Conservation (phyloP, 345 rosid species). For the Anastatica hierochuntica region DNA sequence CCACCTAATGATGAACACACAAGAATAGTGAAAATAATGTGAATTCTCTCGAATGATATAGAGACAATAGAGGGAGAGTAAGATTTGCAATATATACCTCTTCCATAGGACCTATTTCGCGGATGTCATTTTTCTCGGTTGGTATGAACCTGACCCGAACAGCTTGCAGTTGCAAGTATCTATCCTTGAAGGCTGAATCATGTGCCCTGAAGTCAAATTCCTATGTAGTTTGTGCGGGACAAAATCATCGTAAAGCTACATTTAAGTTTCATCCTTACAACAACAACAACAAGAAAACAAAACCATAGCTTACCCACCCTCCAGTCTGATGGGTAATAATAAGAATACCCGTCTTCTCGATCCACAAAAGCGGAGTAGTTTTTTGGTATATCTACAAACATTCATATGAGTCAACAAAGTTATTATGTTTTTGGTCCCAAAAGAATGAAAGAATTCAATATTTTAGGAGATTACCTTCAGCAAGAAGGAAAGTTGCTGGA, state of each 20-base stretch:
- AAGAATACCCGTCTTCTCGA: conserved; percentile 63
- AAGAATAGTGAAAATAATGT: not conserved
- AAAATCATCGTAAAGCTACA: conserved; percentile 5
- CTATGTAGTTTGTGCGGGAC: conserved; percentile 20
- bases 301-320: conserved; percentile 53
- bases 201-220: conserved; percentile 81
- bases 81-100: conserved; percentile 35
- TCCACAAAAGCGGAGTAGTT: conserved; percentile 57
- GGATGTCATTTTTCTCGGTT: conserved; percentile 57
- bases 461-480: conserved; percentile 43
- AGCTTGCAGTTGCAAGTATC: conserved; percentile 57
- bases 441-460: not conserved
- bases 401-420: not conserved
- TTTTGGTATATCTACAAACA: conserved; percentile 48
- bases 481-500: conserved; percentile 43
- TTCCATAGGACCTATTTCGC: conserved; percentile 72
- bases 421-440: not conserved
- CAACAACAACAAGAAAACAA: not conserved
- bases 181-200: conserved; percentile 85
- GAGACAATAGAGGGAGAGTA: not conserved
- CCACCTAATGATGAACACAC: conserved; percentile 34
- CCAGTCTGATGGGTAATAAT: conserved; percentile 86
- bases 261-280: not conserved
- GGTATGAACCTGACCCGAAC: conserved; percentile 90
- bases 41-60: not conserved